A percentile compares a stretch with the other conserved stretches of the same genome.
Evolutionary conservation across 1,139 yeast species (phyloP).

Genomic region (Kluyveromyces sp.): DNA sequence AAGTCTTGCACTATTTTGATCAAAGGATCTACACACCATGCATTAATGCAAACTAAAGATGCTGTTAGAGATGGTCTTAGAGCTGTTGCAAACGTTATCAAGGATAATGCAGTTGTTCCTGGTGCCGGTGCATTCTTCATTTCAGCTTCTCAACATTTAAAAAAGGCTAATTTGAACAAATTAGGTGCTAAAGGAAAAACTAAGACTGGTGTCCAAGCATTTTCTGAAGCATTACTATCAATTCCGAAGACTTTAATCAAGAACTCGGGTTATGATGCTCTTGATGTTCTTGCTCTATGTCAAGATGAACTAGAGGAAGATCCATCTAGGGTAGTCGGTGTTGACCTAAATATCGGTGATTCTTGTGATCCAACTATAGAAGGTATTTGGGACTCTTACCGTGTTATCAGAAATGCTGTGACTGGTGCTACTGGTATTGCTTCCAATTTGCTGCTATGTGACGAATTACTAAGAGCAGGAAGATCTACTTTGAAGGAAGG

Average conservation of each 20-base stretch:
- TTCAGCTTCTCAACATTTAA: constrained; percentile 66
- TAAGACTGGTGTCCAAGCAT: constrained; percentile 87
- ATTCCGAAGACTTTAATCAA: constrained; percentile 89
- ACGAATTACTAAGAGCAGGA: constrained; percentile 94
- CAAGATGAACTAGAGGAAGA: constrained; percentile 72
- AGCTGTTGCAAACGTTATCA: constrained; percentile 85
- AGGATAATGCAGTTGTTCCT: constrained; percentile 79
- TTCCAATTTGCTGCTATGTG: constrained; percentile 84
- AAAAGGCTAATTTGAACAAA: constrained; percentile 38
- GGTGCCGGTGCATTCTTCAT: constrained; percentile 97
- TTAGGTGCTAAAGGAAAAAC: constrained; percentile 72
- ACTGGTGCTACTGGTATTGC: constrained; percentile 94
- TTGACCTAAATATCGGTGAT: constrained; percentile 85
- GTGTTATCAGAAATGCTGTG: constrained; percentile 88
- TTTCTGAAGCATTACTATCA: constrained; percentile 82
- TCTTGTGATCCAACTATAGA: constrained; percentile 93
- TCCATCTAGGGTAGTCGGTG: constrained; percentile 80
- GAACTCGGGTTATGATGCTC: constrained; percentile 89
- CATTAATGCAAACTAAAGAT: constrained; percentile 87
- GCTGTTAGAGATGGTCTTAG: constrained; percentile 96
- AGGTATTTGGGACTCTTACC: constrained; percentile 93
- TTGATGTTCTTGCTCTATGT: constrained; percentile 81
- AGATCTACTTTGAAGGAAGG: constrained; percentile 75
- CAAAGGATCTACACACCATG: constrained; percentile 86
- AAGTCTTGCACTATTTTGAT: constrained; percentile 86